Evolutionary conservation across 495 filamentous ascomycete species (phyloP), one percentile per base, ranked within the genome.

Genomic region (Pseudotulostoma volvatum): DNA sequence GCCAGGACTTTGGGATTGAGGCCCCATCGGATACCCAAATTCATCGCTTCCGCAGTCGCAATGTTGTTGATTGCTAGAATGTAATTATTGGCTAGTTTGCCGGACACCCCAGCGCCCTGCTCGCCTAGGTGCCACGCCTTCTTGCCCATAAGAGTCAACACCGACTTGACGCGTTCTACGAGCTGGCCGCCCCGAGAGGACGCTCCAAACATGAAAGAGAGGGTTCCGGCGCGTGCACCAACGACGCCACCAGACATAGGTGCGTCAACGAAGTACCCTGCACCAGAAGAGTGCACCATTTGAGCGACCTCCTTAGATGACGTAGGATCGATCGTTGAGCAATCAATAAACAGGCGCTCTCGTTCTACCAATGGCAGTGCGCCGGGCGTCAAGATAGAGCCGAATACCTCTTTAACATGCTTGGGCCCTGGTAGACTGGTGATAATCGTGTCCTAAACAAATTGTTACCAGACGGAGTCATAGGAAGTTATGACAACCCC

Each of bases 11-110:
- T 79, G 8, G 81, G 76, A 39, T 93, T 81, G 7, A 95, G 68
- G 1, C 87, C 87, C 69, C 79, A 83, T 44, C 73, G 74, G 15
- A 88, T 73, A 18, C 84, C 87, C 14, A 95, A 71, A 44, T 86
- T 85, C 86, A 95, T 93, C 0, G 84, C 87, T 57, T 95, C 87
- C 1, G 81, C 79, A 0, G 83, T 86, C 1, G 83, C 87, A 46
- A 95, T 87, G 50, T 93, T 95, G 55, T 83, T 87, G 41, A 95
- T 76, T 1, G 84, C 84, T 8, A 95, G 66, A 30, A 93, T 74
- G 52, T 93, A 93, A 51, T 95, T 95, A 56, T 95, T 95, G 18
- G 86, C 82, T 5, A 95, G 67, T 55, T 95, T 95, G 8, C 76
- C 84, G 2, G 79, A 76, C 0, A 95, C 66, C 2, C 87, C 87